Evolutionary conservation across 345 rosid genomes (phyloP), one percentile per base, ranked within the genome.

Genomic region (Populus ilicifolia): DNA sequence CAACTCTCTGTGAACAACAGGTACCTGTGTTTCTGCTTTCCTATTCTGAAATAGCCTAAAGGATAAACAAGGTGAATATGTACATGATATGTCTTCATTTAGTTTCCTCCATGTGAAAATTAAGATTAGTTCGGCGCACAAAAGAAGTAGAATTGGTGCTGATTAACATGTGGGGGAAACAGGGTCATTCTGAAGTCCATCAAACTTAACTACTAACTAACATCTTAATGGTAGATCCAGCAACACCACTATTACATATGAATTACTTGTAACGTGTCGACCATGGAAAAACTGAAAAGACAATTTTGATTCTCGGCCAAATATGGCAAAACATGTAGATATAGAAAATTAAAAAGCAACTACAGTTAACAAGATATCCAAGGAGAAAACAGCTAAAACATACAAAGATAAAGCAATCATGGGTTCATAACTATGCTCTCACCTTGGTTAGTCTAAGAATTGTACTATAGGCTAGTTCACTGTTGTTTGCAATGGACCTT

Each of bases 391-490:
- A 68, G 17, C 39, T 6, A n/a, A 44, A 41, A 69, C 12, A 23
- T 69, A 41, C 14, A 20, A 74, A 74, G 9, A 64, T 38, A 25
- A 18, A 21, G 23, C 12, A 65, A 77, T n/a, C 20, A 61, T 2
- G 52, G 69, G 33, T 69, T 81, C 59, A 52, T 20, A 54, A 80
- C 84, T 65, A 67, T 52, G 59, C 59, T 16, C 44, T 63, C 8
- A 92, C 97, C 98, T 91, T 91, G 75, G 98, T 92, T 61, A 94
- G 84, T 82, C 90, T 89, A 76, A 96, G 94, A 81, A 96, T 89
- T 18, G 96, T 91, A 68, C 87, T 85, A 77, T 73, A 78, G 63
- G 82, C 84, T 18, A 88, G 89, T 64, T 89, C 85, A 72, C 78
- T 77, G 76, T 83, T 76, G 84, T 80, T 80, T 75, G 88, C 79